phyloP scores from a whole-genome alignment of 2,329 filamentous ascomycete genomes.

The Stagonosporopsis cucurbitacearum region DNA sequence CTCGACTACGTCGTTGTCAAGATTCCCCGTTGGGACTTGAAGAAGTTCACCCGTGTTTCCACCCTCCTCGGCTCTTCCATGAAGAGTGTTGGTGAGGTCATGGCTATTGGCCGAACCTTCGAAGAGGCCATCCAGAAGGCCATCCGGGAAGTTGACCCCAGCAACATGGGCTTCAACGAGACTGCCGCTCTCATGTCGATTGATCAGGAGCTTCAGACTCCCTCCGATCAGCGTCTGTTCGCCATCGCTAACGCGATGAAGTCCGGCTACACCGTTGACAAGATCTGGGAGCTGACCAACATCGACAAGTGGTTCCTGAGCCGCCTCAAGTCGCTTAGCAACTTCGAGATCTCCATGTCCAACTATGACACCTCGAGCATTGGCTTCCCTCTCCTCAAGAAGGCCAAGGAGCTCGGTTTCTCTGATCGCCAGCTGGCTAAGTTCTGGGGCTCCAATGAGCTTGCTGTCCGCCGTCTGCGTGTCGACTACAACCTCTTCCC shows the following conservation, averaged over 20 bases:
- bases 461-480: slow-evolving; percentile 82
- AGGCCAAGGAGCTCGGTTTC: slow-evolving; percentile 94
- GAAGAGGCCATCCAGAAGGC: slow-evolving; percentile 99
- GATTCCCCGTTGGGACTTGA: slow-evolving; percentile 98
- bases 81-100: slow-evolving; percentile 99
- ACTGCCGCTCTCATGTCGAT: slow-evolving; percentile 88
- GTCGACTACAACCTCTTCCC: slow-evolving; percentile 87
- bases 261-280: slow-evolving; percentile 88
- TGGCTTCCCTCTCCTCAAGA: slow-evolving; percentile 70
- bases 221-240: slow-evolving; percentile 95
- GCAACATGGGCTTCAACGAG: slow-evolving; percentile 94
- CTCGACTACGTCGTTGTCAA: slow-evolving; percentile 98
- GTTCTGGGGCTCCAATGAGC: slow-evolving; percentile 93
- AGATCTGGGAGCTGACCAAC: slow-evolving; percentile 97
- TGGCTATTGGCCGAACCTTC: slow-evolving; percentile 96
- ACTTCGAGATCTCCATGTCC: slow-evolving; percentile 83
- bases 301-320: slow-evolving; percentile 99
- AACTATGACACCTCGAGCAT: slow-evolving; percentile 71
- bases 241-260: slow-evolving; percentile 98
- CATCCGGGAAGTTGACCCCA: slow-evolving; percentile 91
- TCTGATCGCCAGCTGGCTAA: slow-evolving; percentile 91
- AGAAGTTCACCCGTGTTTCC: slow-evolving; percentile 97
- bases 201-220: slow-evolving; percentile 93
- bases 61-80: slow-evolving; percentile 96
- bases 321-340: slow-evolving; percentile 87